Conservation (phyloP, 768 basidiomycete species). For the Terana coerulea region DNA sequence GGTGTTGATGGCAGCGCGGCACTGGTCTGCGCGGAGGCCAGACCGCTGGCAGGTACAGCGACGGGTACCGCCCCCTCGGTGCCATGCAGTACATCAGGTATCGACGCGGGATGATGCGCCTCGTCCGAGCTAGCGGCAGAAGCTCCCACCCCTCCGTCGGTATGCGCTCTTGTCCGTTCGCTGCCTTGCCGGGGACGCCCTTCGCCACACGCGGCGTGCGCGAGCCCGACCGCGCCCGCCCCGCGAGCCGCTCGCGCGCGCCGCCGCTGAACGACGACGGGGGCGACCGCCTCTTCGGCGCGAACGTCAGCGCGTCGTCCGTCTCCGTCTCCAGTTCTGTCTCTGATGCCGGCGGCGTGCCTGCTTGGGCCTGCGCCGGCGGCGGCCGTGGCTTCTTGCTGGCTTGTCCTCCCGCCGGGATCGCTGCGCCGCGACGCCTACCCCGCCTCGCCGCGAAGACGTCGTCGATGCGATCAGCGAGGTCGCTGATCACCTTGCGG, state of each 20-base stretch:
- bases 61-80: background rate
- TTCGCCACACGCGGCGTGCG: slow-evolving; percentile 5
- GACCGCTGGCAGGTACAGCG: background rate
- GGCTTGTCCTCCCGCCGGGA: background rate
- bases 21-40: background rate
- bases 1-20: background rate
- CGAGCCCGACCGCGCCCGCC: slow-evolving; percentile 9
- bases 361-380: slow-evolving; percentile 12
- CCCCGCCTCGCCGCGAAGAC: slow-evolving; percentile 44
- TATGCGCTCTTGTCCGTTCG: background rate
- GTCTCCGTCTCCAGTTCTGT: slow-evolving; percentile 50
- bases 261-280: slow-evolving; percentile 16
- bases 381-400: background rate
- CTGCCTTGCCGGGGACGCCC: background rate
- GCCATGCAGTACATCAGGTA: background rate
- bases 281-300: slow-evolving; percentile 47
- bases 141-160: background rate
- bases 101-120: slow-evolving; percentile 1
- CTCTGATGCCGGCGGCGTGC: slow-evolving; percentile 39
- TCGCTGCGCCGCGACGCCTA: slow-evolving; percentile 5
- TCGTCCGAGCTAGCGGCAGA: background rate
- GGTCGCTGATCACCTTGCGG: slow-evolving; percentile 68
- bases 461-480: slow-evolving; percentile 89
- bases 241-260: background rate
- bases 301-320: slow-evolving; percentile 71